Percentiles rank a stretch among this genome's conserved stretches.
phyloP scores from a whole-genome alignment of 306 rosid species.

The Cucumis hystrix region DNA sequence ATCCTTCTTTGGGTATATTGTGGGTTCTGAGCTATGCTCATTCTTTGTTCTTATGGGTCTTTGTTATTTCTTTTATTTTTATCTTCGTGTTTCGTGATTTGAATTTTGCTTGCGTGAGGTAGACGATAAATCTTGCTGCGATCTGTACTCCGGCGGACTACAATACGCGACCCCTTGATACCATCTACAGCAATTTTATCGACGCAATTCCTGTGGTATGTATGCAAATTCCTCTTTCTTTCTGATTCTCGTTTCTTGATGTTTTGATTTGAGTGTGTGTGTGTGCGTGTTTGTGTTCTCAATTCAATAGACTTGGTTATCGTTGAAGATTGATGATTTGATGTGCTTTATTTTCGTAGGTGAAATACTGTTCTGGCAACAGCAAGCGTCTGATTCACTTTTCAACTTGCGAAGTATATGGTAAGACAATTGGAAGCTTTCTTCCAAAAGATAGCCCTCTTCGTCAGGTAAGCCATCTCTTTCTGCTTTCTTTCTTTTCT shows the following conservation, averaged over 20 bases:
- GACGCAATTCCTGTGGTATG: constrained; percentile 90
- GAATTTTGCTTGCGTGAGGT: not conserved
- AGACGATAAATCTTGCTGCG: constrained; percentile 92
- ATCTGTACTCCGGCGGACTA: constrained; percentile 94
- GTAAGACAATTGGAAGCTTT: constrained; percentile 86
- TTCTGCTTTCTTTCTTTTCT: not conserved
- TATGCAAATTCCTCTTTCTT: not conserved
- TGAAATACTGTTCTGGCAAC: constrained; percentile 82
- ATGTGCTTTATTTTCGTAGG: constrained; percentile 24
- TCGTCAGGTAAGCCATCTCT: constrained; percentile 51
- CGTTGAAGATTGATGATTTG: constrained; percentile 10
- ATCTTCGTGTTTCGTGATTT: not conserved
- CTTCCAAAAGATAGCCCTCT: constrained; percentile 89
- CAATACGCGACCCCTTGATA: constrained; percentile 85
- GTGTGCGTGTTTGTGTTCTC: not conserved
- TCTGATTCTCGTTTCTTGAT: not conserved
- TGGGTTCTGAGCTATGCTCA: not conserved
- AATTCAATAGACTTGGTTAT: not conserved
- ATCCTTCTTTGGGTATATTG: not conserved
- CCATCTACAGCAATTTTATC: constrained; percentile 87
- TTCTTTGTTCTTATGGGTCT: not conserved
- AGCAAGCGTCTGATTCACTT: constrained; percentile 83
- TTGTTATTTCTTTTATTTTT: not conserved
- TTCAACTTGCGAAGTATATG: constrained; percentile 93
- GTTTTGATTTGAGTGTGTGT: not conserved